Conservation (phyloP, 176 grass and related monocot genomes). For the Musa beccarii region DNA sequence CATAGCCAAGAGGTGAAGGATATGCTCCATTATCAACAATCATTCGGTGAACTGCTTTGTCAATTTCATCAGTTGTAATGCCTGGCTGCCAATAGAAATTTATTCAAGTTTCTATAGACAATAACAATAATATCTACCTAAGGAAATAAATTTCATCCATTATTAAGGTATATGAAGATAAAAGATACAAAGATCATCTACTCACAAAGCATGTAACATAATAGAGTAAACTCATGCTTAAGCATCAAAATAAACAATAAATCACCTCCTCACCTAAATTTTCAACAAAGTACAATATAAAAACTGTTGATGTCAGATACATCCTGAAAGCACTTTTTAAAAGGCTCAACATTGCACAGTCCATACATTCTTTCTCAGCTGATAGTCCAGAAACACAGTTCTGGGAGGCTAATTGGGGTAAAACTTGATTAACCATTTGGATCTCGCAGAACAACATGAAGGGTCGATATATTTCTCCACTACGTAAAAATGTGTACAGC, state of each 20-base stretch:
- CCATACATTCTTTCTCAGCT: too few relatives aligned
- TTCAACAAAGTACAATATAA: neutral
- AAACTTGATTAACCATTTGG: too few relatives aligned
- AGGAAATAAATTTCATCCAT: neutral
- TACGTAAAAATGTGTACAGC: too few relatives aligned
- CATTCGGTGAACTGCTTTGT: constrained; percentile 91
- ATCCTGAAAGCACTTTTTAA: too few relatives aligned
- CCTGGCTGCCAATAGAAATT: constrained; percentile 69
- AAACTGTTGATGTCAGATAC: neutral
- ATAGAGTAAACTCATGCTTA: neutral
- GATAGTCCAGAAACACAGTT: too few relatives aligned
- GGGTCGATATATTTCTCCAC: too few relatives aligned
- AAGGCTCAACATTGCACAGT: too few relatives aligned
- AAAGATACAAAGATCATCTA: neutral
- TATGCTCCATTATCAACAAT: constrained; percentile 87
- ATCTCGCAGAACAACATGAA: too few relatives aligned
- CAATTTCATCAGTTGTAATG: constrained; percentile 88
- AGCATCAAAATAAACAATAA: neutral
- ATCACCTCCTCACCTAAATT: neutral
- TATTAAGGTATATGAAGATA: neutral
- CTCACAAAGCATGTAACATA: neutral
- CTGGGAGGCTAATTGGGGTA: too few relatives aligned
- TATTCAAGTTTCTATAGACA: constrained; percentile 13
- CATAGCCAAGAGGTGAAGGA: constrained; percentile 87
- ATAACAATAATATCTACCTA: neutral